Evolutionary conservation across 495 filamentous ascomycete species (phyloP).

Genomic region (Annulohypoxylon nitens): DNA sequence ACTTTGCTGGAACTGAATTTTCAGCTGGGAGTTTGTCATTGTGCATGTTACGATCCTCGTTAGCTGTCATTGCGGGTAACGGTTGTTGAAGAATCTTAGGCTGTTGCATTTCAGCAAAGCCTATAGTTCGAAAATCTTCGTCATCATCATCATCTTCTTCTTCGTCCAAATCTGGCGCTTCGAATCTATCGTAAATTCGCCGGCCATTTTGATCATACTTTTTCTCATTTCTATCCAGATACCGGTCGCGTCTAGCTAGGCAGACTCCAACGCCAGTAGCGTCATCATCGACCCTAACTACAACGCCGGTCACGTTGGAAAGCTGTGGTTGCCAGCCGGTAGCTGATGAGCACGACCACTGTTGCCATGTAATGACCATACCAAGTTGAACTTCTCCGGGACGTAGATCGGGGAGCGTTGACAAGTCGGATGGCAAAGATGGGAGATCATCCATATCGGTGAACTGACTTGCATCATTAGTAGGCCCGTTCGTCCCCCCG

Average conservation of each 20-base stretch:
- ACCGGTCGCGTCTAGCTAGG: constrained; percentile 77
- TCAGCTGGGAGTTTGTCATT: neutral
- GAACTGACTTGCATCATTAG: constrained; percentile 50
- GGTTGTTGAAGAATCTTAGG: constrained; percentile 57
- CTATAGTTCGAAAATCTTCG: constrained; percentile 55
- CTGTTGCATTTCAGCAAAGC: constrained; percentile 59
- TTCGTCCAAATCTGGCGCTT: constrained; percentile 53
- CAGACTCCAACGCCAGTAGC: constrained; percentile 65
- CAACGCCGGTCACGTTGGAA: constrained; percentile 73
- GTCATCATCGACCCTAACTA: constrained; percentile 64
- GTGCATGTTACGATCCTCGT: constrained; percentile 18
- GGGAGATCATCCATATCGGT: constrained; percentile 72
- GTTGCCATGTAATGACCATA: constrained; percentile 83
- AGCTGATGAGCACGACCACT: constrained; percentile 76
- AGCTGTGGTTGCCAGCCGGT: constrained; percentile 84
- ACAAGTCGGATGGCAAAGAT: constrained; percentile 71
- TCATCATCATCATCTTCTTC: constrained; percentile 56
- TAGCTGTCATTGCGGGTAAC: constrained; percentile 17
- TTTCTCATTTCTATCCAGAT: constrained; percentile 62
- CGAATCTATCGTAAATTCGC: constrained; percentile 63
- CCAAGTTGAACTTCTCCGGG: constrained; percentile 68
- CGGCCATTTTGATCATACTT: constrained; percentile 59
- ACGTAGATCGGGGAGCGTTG: constrained; percentile 66
- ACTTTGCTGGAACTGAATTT: neutral
- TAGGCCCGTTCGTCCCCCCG: constrained; percentile 41